A percentile compares a stretch with the other conserved stretches of the same genome.
These are phyloP conservation scores for Nepenthes mirabilis DNA, from an alignment of 148 eudicot species.

Conservation along the genomic window DNA sequence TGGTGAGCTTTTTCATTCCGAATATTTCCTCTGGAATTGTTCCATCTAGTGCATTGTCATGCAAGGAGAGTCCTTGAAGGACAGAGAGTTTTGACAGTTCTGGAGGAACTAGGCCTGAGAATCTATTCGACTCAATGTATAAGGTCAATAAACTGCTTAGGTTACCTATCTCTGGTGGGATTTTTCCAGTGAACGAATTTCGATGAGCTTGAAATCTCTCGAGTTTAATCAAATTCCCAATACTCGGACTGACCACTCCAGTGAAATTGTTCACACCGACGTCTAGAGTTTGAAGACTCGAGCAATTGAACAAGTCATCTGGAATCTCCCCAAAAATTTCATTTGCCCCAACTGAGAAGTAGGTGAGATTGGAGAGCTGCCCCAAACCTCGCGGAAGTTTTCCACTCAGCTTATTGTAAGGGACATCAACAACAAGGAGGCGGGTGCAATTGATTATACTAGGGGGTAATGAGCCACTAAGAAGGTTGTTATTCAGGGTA, in stretches of 20 bases:
- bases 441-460: constrained; percentile 56
- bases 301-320: constrained; percentile 60
- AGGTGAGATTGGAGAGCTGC: constrained; percentile 38
- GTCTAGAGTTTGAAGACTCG: constrained; percentile 28
- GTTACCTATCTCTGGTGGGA: constrained; percentile 62
- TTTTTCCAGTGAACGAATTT: constrained; percentile 45
- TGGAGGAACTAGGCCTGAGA: constrained; percentile 57
- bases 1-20: constrained; percentile 34
- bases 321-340: constrained; percentile 54
- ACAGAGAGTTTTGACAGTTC: constrained; percentile 43
- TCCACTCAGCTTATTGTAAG: constrained; percentile 39
- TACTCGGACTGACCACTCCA: constrained; percentile 33
- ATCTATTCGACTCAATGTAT: constrained; percentile 26
- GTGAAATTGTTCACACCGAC: constrained; percentile 35
- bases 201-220: constrained; percentile 18
- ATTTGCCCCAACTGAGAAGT: constrained; percentile 37
- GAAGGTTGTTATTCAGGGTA: constrained; percentile 24
- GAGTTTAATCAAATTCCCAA: constrained; percentile 47
- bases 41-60: constrained; percentile 50
- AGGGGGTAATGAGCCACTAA: constrained; percentile 56
- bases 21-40: constrained; percentile 45
- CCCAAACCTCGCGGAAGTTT: constrained; percentile 53
- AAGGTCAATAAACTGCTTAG: constrained; percentile 29
- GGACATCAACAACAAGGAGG: constrained; percentile 28
- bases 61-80: constrained; percentile 57